These are phyloP conservation scores for Lichtheimia hyalospora DNA, from an alignment of 371 early-diverging fungal species.

Conservation along the genomic window DNA sequence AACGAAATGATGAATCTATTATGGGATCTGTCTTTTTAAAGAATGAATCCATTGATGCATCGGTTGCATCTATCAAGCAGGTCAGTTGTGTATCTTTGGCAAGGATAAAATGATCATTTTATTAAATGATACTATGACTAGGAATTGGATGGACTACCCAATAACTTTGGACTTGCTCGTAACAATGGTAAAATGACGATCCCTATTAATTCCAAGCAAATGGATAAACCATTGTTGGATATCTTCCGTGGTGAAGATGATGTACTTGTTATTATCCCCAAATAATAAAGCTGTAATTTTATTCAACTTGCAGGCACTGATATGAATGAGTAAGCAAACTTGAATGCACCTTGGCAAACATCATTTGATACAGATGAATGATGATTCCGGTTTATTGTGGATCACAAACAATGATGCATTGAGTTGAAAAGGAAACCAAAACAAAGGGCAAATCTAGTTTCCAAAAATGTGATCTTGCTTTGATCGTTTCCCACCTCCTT, in stretches of 20 bases:
- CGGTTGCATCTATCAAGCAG: conserved; percentile 43
- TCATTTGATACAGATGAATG: too few relatives aligned
- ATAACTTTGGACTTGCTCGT: conserved; percentile 48
- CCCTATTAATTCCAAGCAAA: conserved; percentile 66
- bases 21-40: conserved; percentile 57
- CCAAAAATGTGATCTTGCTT: too few relatives aligned
- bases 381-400: too few relatives aligned
- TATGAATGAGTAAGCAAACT: too few relatives aligned
- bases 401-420: too few relatives aligned
- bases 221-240: conserved; percentile 48
- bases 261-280: conserved; percentile 46
- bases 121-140: conserved; percentile 3
- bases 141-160: conserved; percentile 66
- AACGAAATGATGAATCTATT: conserved; percentile 43
- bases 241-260: conserved; percentile 56
- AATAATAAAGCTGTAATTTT: background rate
- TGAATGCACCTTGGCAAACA: too few relatives aligned
- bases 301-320: too few relatives aligned
- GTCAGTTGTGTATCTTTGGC: conserved; percentile 16
- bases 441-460: too few relatives aligned
- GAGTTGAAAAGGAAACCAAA: too few relatives aligned
- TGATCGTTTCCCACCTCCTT: too few relatives aligned
- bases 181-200: conserved; percentile 65
- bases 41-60: conserved; percentile 50
- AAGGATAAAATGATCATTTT: background rate